These are phyloP conservation scores for Fusarium tricinctum DNA, from an alignment of 2,329 filamentous ascomycete genomes.

Conservation along the genomic window DNA sequence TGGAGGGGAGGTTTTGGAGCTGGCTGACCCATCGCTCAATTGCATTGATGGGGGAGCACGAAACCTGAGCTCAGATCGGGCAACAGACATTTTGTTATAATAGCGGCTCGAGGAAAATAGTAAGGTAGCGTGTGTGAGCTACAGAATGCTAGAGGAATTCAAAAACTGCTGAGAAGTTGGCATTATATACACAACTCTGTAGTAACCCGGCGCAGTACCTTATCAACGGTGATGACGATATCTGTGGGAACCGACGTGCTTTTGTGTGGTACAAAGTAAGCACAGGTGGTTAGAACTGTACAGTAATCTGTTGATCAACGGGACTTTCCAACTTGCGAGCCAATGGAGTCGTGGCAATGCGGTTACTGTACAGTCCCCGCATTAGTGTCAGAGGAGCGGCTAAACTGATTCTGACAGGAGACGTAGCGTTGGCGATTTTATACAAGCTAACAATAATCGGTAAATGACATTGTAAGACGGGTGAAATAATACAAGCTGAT, in stretches of 20 bases:
- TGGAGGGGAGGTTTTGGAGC: conserved; percentile 5
- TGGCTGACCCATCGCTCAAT: conserved; percentile 18
- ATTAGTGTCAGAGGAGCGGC: conserved; percentile 11
- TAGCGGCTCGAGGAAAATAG: too few species aligned
- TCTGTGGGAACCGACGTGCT: not conserved
- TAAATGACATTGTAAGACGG: too few species aligned
- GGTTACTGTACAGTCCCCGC: conserved; percentile 29
- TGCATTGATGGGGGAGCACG: conserved; percentile 23
- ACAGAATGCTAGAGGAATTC: accelerated
- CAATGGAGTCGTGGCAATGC: not conserved
- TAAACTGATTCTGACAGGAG: not conserved
- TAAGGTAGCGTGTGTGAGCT: not conserved
- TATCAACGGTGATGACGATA: not conserved
- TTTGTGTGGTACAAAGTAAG: not conserved
- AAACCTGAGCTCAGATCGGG: conserved; percentile 21
- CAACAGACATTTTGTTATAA: conserved; percentile 9
- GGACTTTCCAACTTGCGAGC: not conserved
- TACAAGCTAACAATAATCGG: too few species aligned
- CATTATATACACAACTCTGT: not conserved
- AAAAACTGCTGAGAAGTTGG: not conserved
- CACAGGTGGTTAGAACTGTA: conserved; percentile 1
- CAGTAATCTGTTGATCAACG: conserved; percentile 10
- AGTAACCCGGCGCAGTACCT: too few species aligned
- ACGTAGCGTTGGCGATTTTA: too few species aligned
- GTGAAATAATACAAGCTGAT: too few species aligned